Conservation (phyloP, 2,329 filamentous ascomycete genomes). For the Trichoderma sp. region DNA sequence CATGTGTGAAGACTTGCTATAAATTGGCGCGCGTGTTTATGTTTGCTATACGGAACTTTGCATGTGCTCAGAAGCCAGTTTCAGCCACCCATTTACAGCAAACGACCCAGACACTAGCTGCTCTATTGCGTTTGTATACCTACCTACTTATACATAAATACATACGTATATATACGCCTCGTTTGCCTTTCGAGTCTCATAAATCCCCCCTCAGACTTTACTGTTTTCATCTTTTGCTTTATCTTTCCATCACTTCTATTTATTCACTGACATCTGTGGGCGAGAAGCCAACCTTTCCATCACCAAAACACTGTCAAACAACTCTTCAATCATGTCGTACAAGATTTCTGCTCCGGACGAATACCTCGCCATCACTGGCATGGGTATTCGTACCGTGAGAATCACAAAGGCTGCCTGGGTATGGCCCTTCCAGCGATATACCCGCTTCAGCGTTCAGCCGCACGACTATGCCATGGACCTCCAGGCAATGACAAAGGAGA, state of each 20-base stretch:
- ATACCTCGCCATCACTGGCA: slow-evolving; percentile 86
- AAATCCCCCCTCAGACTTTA: neutral
- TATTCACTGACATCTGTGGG: neutral
- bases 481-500: slow-evolving; percentile 88
- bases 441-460: slow-evolving; percentile 67
- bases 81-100: neutral
- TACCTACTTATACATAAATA: neutral
- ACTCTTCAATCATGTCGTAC: slow-evolving; percentile 58
- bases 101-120: neutral
- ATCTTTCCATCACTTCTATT: neutral
- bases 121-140: neutral
- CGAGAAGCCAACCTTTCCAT: neutral
- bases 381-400: slow-evolving; percentile 71
- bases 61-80: neutral
- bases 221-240: neutral
- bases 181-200: neutral
- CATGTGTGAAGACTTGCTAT: neutral
- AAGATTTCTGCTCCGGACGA: slow-evolving; percentile 74
- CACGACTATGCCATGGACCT: slow-evolving; percentile 83
- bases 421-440: slow-evolving; percentile 70
- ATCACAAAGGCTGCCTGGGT: slow-evolving; percentile 80
- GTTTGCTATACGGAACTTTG: neutral
- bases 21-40: neutral
- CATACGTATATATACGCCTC: neutral
- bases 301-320: slow-evolving; percentile 30